A percentile compares a stretch with the other conserved stretches of the same genome.
Evolutionary conservation across 257 asterid genomes (phyloP).

Genomic region (Nicotiana benthamiana): DNA sequence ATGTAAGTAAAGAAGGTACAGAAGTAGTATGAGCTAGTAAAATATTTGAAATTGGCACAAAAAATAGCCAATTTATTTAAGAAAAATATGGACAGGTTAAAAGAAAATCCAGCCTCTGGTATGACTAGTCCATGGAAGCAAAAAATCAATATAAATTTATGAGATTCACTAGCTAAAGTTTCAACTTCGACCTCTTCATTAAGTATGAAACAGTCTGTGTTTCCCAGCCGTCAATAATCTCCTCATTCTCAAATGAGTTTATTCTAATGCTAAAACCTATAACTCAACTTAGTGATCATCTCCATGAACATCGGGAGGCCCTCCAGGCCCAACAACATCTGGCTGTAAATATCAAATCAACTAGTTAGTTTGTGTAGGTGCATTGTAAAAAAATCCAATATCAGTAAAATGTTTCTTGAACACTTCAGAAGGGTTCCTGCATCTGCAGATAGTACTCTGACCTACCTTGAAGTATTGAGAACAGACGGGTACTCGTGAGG

Average conservation of each 20-base stretch:
- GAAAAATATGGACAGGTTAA: background rate
- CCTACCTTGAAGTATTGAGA: constrained; percentile 79
- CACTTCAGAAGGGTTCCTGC: background rate
- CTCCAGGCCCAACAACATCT: constrained; percentile 73
- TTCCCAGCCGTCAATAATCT: background rate
- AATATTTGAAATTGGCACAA: background rate
- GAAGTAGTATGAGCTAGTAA: background rate
- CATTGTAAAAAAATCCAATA: background rate
- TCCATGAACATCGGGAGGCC: constrained; percentile 62
- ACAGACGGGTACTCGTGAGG: constrained; percentile 85
- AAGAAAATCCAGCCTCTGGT: background rate
- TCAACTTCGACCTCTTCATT: background rate
- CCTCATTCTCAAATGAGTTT: background rate
- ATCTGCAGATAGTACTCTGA: background rate
- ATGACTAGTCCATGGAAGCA: background rate
- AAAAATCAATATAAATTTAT: background rate
- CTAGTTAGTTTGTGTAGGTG: background rate
- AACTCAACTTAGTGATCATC: constrained; percentile 39
- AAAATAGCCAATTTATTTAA: background rate
- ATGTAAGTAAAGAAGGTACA: background rate
- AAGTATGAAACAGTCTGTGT: background rate
- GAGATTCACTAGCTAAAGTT: background rate
- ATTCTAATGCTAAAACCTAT: background rate
- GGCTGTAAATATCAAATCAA: constrained; percentile 27
- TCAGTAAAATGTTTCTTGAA: background rate